Conservation (phyloP, 2,329 filamentous ascomycete species). For the Pseudogymnoascus sp. region DNA sequence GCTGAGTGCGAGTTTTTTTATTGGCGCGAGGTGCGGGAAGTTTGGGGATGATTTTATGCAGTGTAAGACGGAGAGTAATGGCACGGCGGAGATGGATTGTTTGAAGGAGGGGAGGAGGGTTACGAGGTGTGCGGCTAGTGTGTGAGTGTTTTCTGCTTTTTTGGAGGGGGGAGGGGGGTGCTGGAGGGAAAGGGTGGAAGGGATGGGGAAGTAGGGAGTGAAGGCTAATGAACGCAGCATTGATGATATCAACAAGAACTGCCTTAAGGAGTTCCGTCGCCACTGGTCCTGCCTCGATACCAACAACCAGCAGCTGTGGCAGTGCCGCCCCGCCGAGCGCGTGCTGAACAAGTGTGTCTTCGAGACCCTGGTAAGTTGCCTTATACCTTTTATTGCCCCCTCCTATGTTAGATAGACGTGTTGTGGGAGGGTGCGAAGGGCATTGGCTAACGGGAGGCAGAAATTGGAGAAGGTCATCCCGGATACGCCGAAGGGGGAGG, state of each 20-base stretch:
- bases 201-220: not conserved
- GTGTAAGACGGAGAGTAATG: conserved; percentile 92
- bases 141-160: conserved; percentile 45
- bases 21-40: conserved; percentile 84
- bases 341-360: conserved; percentile 92
- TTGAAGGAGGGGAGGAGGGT: conserved; percentile 94
- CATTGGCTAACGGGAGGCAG: conserved; percentile 34
- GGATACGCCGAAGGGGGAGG: conserved; percentile 58
- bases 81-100: conserved; percentile 86
- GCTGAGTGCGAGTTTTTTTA: conserved; percentile 89
- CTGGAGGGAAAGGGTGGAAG: not conserved
- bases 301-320: conserved; percentile 96
- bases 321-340: conserved; percentile 83
- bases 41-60: conserved; percentile 99
- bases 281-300: conserved; percentile 96
- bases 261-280: conserved; percentile 78
- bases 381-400: not conserved
- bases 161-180: conserved; percentile 25
- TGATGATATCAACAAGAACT: conserved; percentile 93
- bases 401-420: not conserved
- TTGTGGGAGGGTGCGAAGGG: not conserved
- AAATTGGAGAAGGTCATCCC: conserved; percentile 76
- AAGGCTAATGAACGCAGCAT: conserved; percentile 46
- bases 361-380: conserved; percentile 73
- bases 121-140: conserved; percentile 89